A percentile compares a stretch with the other conserved stretches of the same genome.
phyloP scores from a whole-genome alignment of 2,329 filamentous ascomycete genomes.

The Metarhizium brunneum region DNA sequence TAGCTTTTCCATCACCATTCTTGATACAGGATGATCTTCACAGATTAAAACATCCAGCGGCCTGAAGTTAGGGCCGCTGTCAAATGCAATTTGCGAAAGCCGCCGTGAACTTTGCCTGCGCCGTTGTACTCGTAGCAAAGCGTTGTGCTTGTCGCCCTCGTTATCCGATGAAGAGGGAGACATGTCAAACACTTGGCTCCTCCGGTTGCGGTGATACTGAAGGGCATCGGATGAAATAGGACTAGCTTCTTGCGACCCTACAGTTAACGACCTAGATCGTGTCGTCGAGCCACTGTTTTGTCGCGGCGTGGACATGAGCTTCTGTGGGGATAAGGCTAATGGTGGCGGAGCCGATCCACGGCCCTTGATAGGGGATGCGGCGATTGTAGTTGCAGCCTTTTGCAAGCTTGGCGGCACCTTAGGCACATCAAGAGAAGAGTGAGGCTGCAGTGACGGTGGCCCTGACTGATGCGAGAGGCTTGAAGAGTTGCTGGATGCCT shows the following conservation, averaged over 20 bases:
- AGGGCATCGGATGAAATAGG: constrained; percentile 59
- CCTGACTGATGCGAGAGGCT: constrained; percentile 68
- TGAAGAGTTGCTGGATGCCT: constrained; percentile 85
- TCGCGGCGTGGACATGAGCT: constrained; percentile 49
- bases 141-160: constrained; percentile 86
- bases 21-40: constrained; percentile 93
- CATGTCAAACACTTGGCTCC: constrained; percentile 91
- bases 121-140: constrained; percentile 81
- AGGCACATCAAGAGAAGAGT: constrained; percentile 62
- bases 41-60: constrained; percentile 92
- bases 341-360: constrained; percentile 41
- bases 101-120: constrained; percentile 92
- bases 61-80: constrained; percentile 77
- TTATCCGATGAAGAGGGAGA: constrained; percentile 97
- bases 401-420: constrained; percentile 51
- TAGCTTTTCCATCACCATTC: constrained; percentile 97
- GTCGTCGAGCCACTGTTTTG: constrained; percentile 53
- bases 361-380: constrained; percentile 47
- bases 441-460: constrained; percentile 57
- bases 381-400: constrained; percentile 47
- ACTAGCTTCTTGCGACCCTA: constrained; percentile 89
- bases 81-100: constrained; percentile 80
- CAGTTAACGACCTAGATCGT: constrained; percentile 78
- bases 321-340: constrained; percentile 53
- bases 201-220: constrained; percentile 75